Conservation (phyloP, 2,329 filamentous ascomycete genomes). For the Leptographium lundbergii region DNA sequence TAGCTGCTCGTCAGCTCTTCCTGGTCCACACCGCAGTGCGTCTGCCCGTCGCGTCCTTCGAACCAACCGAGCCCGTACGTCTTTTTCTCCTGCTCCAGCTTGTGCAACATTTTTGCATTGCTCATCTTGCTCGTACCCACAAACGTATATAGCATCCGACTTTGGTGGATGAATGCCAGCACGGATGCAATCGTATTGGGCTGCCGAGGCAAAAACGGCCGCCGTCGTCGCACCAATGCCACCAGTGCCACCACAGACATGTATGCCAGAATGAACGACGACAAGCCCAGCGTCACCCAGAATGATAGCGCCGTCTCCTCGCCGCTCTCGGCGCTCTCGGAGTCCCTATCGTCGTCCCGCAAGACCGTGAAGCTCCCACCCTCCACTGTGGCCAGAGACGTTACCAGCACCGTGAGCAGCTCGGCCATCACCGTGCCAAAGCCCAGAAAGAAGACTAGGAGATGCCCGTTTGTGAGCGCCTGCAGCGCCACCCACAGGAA, state of each 20-base stretch:
- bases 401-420: constrained; percentile 56
- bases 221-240: constrained; percentile 49
- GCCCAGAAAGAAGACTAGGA: constrained; percentile 54
- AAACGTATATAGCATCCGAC: constrained; percentile 67
- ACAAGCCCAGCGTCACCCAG: constrained; percentile 49
- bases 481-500: constrained; percentile 52
- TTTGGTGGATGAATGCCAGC: constrained; percentile 67
- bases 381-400: constrained; percentile 51
- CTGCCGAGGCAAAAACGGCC: constrained; percentile 63
- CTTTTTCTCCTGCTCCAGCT: constrained; percentile 37
- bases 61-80: constrained; percentile 72
- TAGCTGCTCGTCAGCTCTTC: constrained; percentile 57
- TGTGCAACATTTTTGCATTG: constrained; percentile 46
- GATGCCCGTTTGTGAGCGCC: constrained; percentile 50
- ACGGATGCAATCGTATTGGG: constrained; percentile 67
- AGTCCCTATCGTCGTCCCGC: too few species aligned
- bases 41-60: constrained; percentile 55
- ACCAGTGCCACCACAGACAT: constrained; percentile 45
- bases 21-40: constrained; percentile 67
- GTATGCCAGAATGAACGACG: constrained; percentile 52
- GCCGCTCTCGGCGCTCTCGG: constrained; percentile 33
- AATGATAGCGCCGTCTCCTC: constrained; percentile 53
- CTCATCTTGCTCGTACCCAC: constrained; percentile 54
- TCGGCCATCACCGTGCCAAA: constrained; percentile 62
- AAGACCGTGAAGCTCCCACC: constrained; percentile 40